phyloP scores from a whole-genome alignment of 2,329 filamentous ascomycete species.

The Talaromyces sp. region DNA sequence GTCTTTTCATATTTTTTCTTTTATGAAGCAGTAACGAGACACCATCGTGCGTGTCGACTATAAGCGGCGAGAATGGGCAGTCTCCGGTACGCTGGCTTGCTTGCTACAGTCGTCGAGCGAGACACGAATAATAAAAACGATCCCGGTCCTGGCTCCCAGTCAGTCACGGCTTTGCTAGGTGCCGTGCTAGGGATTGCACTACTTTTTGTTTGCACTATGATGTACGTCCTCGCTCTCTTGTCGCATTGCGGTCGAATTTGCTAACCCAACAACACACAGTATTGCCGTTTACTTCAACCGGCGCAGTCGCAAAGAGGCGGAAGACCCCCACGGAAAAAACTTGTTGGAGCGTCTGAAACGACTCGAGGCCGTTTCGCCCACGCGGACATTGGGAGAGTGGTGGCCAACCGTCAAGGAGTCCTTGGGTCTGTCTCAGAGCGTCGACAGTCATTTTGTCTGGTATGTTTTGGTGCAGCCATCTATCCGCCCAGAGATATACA shows the following conservation, averaged over 20 bases:
- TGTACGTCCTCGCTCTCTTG: slow-evolving; percentile 6
- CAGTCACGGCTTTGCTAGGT: slow-evolving; percentile 10
- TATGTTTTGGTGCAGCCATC: slow-evolving; percentile 11
- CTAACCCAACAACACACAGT: slow-evolving; percentile 16
- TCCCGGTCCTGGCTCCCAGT: neutral
- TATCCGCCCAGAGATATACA: neutral
- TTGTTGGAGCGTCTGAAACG: slow-evolving; percentile 27
- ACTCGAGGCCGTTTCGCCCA: slow-evolving; percentile 32
- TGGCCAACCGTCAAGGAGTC: slow-evolving; percentile 29
- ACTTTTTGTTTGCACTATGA: slow-evolving; percentile 9
- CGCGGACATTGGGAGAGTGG: slow-evolving; percentile 33
- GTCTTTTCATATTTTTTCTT: neutral
- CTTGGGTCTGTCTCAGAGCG: slow-evolving; percentile 26
- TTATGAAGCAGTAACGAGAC: neutral
- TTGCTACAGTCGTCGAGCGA: neutral
- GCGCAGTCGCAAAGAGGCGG: slow-evolving; percentile 16
- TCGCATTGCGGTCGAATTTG: neutral
- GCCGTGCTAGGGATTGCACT: slow-evolving; percentile 10
- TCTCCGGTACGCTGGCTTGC: neutral
- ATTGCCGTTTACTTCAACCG: slow-evolving; percentile 31
- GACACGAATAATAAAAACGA: neutral
- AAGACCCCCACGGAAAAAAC: slow-evolving; percentile 19
- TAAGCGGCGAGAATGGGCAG: neutral
- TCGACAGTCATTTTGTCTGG: slow-evolving; percentile 33
- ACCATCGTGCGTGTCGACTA: neutral